These are phyloP conservation scores for Pseudodiploospora longispora DNA, from an alignment of 2,329 filamentous ascomycete species.

Conservation along the genomic window DNA sequence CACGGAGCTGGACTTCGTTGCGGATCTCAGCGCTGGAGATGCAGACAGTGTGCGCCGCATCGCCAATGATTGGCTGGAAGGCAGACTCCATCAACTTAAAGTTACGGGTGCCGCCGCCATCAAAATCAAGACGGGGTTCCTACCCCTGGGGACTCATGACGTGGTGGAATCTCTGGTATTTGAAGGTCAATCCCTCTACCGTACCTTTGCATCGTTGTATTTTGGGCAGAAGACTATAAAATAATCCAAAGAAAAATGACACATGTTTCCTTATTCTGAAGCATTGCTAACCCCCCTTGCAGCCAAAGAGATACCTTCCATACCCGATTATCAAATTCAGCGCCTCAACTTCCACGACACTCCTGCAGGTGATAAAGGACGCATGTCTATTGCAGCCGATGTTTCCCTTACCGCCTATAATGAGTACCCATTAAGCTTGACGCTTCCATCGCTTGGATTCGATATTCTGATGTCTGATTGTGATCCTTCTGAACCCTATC, in stretches of 20 bases:
- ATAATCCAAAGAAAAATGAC: conserved; percentile 17
- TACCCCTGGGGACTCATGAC: conserved; percentile 69
- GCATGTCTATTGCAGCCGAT: conserved; percentile 69
- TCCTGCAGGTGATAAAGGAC: conserved; percentile 36
- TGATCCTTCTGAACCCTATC: conserved; percentile 59
- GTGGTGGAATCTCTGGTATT: conserved; percentile 70
- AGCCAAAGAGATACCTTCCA: conserved; percentile 63
- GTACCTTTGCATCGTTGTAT: conserved; percentile 52
- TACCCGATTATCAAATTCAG: conserved; percentile 78
- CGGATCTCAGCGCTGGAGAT: conserved; percentile 68
- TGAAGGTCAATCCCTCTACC: conserved; percentile 71
- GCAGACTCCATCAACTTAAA: conserved; percentile 61
- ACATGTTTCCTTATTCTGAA: conserved; percentile 10
- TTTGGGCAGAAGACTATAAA: conserved; percentile 48
- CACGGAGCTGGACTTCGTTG: conserved; percentile 71
- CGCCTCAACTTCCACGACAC: conserved; percentile 73
- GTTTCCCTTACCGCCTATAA: conserved; percentile 67
- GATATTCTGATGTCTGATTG: conserved; percentile 82
- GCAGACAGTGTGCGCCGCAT: conserved; percentile 69
- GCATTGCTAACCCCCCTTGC: conserved; percentile 24
- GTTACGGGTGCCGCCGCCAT: conserved; percentile 68
- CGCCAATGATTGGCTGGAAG: conserved; percentile 82
- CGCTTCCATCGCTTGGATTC: conserved; percentile 73
- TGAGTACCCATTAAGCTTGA: conserved; percentile 67
- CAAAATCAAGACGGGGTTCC: conserved; percentile 67